Evolutionary conservation across 148 eudicot genomes (phyloP).

Genomic region (Polygonum maritimum): DNA sequence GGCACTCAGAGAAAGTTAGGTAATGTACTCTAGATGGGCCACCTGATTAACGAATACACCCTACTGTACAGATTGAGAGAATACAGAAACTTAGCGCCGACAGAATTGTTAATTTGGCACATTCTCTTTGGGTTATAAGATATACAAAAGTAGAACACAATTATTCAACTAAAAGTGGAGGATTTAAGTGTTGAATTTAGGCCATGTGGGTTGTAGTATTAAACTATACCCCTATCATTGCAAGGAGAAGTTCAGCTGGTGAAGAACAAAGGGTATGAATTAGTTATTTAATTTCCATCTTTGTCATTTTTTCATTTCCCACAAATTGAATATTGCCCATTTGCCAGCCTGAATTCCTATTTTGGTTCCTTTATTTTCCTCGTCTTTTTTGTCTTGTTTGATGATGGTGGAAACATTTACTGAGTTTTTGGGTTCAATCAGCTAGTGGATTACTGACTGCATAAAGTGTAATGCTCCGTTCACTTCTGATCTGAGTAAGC

Average conservation of each 20-base stretch:
- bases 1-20: background rate
- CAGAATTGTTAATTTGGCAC: background rate
- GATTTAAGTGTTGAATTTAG: too few species aligned
- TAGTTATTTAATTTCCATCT: conserved; percentile 20
- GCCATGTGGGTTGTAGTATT: too few species aligned
- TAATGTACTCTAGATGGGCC: background rate
- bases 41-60: background rate
- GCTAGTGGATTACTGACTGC: background rate
- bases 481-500: background rate
- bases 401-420: conserved; percentile 5
- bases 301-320: conserved; percentile 15
- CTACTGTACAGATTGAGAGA: background rate
- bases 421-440: conserved; percentile 4
- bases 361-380: conserved; percentile 1
- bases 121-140: too few species aligned
- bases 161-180: too few species aligned
- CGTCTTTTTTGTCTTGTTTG: conserved; percentile 18
- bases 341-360: background rate
- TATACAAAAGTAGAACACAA: too few species aligned
- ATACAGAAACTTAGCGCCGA: background rate
- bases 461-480: background rate
- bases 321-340: conserved; percentile 24
- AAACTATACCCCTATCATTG: background rate
- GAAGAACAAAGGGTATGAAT: background rate
- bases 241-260: background rate